These are phyloP conservation scores for Pichia scutulata DNA, from an alignment of 805 yeast genomes.

Conservation along the genomic window DNA sequence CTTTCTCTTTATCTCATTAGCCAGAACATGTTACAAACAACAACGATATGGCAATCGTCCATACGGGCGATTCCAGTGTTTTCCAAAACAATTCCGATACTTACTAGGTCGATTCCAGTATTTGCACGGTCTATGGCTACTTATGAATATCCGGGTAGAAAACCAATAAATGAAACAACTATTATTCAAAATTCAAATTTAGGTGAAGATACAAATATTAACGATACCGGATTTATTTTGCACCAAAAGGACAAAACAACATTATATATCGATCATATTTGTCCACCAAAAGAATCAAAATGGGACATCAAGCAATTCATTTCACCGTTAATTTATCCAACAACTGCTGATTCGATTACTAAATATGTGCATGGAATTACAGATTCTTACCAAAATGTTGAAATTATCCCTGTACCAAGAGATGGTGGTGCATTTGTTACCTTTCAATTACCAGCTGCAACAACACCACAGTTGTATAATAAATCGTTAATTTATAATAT, in stretches of 20 bases:
- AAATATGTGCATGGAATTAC: constrained; percentile 29
- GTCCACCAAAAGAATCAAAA: constrained; percentile 33
- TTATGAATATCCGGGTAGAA: neutral
- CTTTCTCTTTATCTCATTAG: neutral
- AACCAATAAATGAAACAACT: constrained; percentile 23
- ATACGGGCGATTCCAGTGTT: neutral
- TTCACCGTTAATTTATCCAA: constrained; percentile 31
- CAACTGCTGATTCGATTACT: constrained; percentile 30
- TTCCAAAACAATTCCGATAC: neutral
- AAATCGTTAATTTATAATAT: constrained; percentile 14
- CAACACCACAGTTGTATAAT: constrained; percentile 14
- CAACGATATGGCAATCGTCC: neutral
- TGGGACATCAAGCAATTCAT: constrained; percentile 43
- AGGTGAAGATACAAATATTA: constrained; percentile 49
- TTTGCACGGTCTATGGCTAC: neutral
- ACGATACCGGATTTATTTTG: constrained; percentile 49
- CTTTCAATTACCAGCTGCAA: constrained; percentile 49
- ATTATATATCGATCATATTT: constrained; percentile 48
- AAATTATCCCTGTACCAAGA: constrained; percentile 60
- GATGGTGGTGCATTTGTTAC: constrained; percentile 95
- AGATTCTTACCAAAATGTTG: constrained; percentile 31
- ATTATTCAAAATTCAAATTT: constrained; percentile 34
- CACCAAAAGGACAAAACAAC: constrained; percentile 43
- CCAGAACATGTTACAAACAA: neutral
- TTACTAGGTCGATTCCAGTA: neutral